Conservation (phyloP, 805 yeast species). For the Nematodospora valgi region DNA sequence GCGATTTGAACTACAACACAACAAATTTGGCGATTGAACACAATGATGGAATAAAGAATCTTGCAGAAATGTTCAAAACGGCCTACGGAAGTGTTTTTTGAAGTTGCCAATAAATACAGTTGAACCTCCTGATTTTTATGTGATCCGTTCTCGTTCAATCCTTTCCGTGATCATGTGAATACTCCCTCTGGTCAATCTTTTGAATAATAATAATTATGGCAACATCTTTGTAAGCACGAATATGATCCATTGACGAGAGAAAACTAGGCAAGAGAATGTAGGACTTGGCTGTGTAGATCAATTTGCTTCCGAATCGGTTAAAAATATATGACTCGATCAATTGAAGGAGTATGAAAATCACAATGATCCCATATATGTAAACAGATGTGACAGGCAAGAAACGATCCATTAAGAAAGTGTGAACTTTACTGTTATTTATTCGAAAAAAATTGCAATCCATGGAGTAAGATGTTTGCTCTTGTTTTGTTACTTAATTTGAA, state of each 20-base stretch:
- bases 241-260: slow-evolving; percentile 36
- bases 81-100: slow-evolving; percentile 8
- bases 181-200: slow-evolving; percentile 40
- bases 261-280: slow-evolving; percentile 6
- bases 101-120: not conserved
- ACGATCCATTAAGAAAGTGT: too few species aligned
- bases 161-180: slow-evolving; percentile 40
- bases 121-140: slow-evolving; percentile 32
- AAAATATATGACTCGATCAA: too few species aligned
- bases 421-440: too few species aligned
- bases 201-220: slow-evolving; percentile 33
- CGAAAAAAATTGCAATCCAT: too few species aligned
- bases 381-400: too few species aligned
- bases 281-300: too few species aligned
- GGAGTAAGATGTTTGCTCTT: too few species aligned
- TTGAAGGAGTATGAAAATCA: too few species aligned
- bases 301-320: too few species aligned
- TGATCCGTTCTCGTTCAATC: slow-evolving; percentile 39
- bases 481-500: too few species aligned
- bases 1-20: slow-evolving; percentile 2
- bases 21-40: slow-evolving; percentile 11
- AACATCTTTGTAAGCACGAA: slow-evolving; percentile 23
- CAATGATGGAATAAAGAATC: slow-evolving; percentile 9
- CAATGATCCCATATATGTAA: too few species aligned
- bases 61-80: slow-evolving; percentile 14